Evolutionary conservation across 1,139 yeast species (phyloP).

Genomic region (Sugiyamaella sp.): DNA sequence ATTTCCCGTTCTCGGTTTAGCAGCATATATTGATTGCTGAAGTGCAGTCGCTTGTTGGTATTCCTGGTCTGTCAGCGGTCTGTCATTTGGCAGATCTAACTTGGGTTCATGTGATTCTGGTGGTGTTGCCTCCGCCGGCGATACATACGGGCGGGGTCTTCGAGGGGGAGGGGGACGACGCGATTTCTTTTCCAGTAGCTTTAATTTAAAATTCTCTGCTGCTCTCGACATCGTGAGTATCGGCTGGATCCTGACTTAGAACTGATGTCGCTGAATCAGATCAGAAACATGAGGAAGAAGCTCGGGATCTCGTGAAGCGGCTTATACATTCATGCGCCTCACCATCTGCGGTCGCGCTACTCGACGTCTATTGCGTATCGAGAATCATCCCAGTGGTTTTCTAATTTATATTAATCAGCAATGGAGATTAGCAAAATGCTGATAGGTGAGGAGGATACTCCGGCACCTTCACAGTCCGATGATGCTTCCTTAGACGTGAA

Average conservation of each 20-base stretch:
- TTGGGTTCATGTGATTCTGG: not conserved
- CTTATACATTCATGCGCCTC: not conserved
- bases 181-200: conserved; percentile 1
- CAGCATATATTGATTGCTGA: conserved; percentile 36
- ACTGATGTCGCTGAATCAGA: no score
- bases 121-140: not conserved
- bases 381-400: no score
- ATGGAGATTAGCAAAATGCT: conserved; percentile 15
- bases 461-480: no score
- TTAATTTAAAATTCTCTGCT: conserved; percentile 10
- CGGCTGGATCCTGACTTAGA: no score
- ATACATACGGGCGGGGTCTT: no score
- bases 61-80: conserved; percentile 32
- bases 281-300: no score
- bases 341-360: not conserved
- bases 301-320: conserved; percentile 2
- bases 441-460: conserved; percentile 12
- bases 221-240: conserved; percentile 17
- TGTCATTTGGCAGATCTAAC: conserved; percentile 8
- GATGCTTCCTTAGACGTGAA: no score
- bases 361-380: no score
- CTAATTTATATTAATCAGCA: no score
- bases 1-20: not conserved
- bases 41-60: conserved; percentile 36
- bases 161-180: conserved; percentile 2